These are phyloP conservation scores for Tetrapyrgos nigripes DNA, from an alignment of 1,284 basidiomycete genomes.

Conservation along the genomic window DNA sequence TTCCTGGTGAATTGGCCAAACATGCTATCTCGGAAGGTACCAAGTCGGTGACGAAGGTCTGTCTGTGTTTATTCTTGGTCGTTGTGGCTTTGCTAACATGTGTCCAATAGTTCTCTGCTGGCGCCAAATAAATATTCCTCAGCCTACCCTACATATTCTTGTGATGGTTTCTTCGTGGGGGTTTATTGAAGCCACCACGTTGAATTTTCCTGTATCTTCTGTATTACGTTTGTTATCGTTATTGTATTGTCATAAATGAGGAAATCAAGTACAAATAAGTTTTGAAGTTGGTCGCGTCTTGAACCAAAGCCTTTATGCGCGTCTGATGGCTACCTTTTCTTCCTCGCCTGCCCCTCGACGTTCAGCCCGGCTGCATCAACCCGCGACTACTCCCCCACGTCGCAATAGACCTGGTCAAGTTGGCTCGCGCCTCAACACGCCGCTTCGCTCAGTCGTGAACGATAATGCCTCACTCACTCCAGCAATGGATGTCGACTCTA, in stretches of 20 bases:
- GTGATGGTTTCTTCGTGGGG: neutral
- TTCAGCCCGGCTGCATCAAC: slow-evolving; percentile 46
- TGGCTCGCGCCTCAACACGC: slow-evolving; percentile 42
- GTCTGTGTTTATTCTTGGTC: neutral
- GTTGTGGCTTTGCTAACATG: neutral
- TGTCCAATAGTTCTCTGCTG: slow-evolving; percentile 36
- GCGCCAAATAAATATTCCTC: slow-evolving; percentile 22
- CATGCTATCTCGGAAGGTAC: slow-evolving; percentile 74
- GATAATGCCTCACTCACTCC: slow-evolving; percentile 49
- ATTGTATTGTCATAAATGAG: slow-evolving; percentile 6
- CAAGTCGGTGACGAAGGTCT: slow-evolving; percentile 54
- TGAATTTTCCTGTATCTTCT: neutral
- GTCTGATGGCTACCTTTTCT: slow-evolving; percentile 54
- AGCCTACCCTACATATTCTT: neutral
- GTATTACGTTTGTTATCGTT: slow-evolving; percentile 3
- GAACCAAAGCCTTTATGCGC: neutral
- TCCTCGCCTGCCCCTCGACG: slow-evolving; percentile 58
- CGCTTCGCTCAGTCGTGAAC: slow-evolving; percentile 35
- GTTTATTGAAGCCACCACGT: neutral
- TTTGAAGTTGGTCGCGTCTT: neutral
- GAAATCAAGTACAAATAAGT: neutral
- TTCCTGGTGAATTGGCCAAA: slow-evolving; percentile 79
- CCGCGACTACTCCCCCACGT: slow-evolving; percentile 45
- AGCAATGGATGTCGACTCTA: slow-evolving; percentile 73
- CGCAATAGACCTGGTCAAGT: slow-evolving; percentile 32